These are phyloP conservation scores for Ustilago sp. DNA, from an alignment of 1,284 basidiomycete species.

Conservation along the genomic window DNA sequence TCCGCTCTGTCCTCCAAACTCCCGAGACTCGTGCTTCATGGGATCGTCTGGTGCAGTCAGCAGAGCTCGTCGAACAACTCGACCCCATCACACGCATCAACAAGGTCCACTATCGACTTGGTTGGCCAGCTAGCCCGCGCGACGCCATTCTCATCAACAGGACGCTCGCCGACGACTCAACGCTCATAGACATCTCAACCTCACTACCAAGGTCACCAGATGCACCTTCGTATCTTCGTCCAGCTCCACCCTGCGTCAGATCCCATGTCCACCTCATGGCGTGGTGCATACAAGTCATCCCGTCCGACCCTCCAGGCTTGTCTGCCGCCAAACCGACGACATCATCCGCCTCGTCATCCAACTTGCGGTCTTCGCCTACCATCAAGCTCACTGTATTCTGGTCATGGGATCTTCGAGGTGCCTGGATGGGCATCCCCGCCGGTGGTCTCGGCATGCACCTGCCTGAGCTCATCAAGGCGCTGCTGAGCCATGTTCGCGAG, in stretches of 20 bases:
- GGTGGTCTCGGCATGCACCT: conserved; percentile 74
- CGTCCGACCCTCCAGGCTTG: conserved; percentile 62
- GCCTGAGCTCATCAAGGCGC: conserved; percentile 81
- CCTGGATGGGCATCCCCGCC: conserved; percentile 74
- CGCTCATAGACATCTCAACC: conserved; percentile 90
- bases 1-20: conserved; percentile 84
- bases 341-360: conserved; percentile 11
- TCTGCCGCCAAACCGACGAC: conserved; percentile 37
- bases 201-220: conserved; percentile 92
- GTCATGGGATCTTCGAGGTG: conserved; percentile 91
- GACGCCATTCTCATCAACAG: conserved; percentile 56
- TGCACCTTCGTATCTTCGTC: conserved; percentile 91
- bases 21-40: conserved; percentile 80
- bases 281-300: conserved; percentile 87
- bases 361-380: conserved; percentile 22
- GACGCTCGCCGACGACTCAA: conserved; percentile 68
- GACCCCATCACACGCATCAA: conserved; percentile 86
- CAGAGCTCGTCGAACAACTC: conserved; percentile 85
- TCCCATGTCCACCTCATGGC: conserved; percentile 89
- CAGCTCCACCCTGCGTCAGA: conserved; percentile 92
- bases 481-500: conserved; percentile 81
- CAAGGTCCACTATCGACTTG: conserved; percentile 89
- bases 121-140: conserved; percentile 88
- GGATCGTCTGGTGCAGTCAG: conserved; percentile 91
- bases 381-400: conserved; percentile 84